Base-by-base conservation (phyloP, 495 filamentous ascomycete species). In the Hyaloscypha finlandica region DNA sequence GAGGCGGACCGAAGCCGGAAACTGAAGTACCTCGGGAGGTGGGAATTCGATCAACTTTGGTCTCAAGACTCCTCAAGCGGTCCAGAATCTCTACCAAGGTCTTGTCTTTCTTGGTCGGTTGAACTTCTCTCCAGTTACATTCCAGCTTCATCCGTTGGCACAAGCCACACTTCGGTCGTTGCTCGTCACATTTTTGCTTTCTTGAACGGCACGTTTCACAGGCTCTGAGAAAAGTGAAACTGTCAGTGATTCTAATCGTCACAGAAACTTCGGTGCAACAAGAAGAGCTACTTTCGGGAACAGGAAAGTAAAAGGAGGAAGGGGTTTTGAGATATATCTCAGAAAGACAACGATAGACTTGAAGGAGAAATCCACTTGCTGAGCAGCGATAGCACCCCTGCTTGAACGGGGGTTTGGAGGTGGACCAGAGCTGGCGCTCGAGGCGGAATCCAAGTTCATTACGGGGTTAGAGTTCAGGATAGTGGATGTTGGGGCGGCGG, bases 171-270 rank as follows among this genome's bases (percentile, higher is more conserved):
- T 88, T 88, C 51, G 92, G 92, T 72, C 94, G 89, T 74, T 86
- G 85, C 74, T 96, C 92, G 74, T 95, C 92, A 75, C 92, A 96
- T 80, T 92, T 93, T 77, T 95, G 94, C 83, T 96, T 96, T 42
- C 92, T 85, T 56, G 84, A 81, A 59, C 92, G 83, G 74, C 92
- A 96, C 33, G 92, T 95, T 79, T 93, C 91, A 77, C 92, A 96
- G 30, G 70, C 92, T 91, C 42, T 48, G 42, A 48, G 16, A 48
- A 16, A 16, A 48, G 16, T 48, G 42, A 19, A 48, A 48, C 3
- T 6, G 42, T 48, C 16, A 48, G 42, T 48, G 42, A 4, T 72
- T 88, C 88, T 75, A 61, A 39, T 48, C 42, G 42, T 48, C 42
- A 3, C 42, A 48, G 42, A 48, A 48, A 48, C 42, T 48, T 48